Evolutionary conservation across 345 rosid genomes (phyloP).

Genomic region (Pseudoturritis turrita): DNA sequence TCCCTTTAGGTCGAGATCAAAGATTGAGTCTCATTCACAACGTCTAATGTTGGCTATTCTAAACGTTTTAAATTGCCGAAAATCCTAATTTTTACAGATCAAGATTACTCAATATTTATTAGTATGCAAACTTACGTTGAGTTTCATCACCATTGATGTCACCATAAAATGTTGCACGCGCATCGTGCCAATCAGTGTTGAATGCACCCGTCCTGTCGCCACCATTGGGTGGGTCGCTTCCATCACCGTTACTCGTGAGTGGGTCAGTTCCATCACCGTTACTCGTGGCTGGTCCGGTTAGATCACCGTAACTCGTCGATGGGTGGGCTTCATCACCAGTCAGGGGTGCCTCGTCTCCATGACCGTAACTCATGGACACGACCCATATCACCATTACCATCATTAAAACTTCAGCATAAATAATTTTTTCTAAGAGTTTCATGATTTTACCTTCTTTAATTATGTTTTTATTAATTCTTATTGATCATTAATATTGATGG

Average conservation of each 20-base stretch:
- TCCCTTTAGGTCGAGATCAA: background rate
- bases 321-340: background rate
- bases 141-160: slow-evolving; percentile 22
- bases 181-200: background rate
- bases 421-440: background rate
- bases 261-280: background rate
- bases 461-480: background rate
- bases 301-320: background rate
- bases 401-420: background rate
- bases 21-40: background rate
- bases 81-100: background rate
- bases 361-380: slow-evolving; percentile 4
- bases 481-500: background rate
- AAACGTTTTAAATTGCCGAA: background rate
- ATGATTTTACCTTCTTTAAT: background rate
- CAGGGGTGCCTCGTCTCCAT: background rate
- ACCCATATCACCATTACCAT: background rate
- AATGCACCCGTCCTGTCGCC: background rate
- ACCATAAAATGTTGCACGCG: slow-evolving; percentile 30
- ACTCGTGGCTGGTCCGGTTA: background rate
- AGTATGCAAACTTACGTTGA: slow-evolving; percentile 9
- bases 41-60: background rate
- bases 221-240: background rate
- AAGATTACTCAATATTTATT: background rate
- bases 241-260: background rate